Percentiles rank a stretch among this genome's conserved stretches.
These are phyloP conservation scores for Yamadazyma tumulicola DNA, from an alignment of 805 yeast species.

Conservation along the genomic window DNA sequence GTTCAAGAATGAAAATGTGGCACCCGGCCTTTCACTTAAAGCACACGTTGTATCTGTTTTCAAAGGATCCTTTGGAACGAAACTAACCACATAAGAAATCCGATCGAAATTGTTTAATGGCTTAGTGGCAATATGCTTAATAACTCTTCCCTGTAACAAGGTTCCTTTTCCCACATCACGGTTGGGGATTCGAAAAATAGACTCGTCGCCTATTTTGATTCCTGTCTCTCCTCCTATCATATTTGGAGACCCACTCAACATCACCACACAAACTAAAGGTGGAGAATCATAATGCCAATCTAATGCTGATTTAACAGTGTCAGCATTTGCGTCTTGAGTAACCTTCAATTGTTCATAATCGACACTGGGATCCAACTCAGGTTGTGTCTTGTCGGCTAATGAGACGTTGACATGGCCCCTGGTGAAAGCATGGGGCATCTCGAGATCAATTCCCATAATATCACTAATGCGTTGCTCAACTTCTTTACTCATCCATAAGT, in stretches of 20 bases:
- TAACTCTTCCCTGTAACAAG: slow-evolving; percentile 19
- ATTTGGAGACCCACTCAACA: slow-evolving; percentile 11
- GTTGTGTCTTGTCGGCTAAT: slow-evolving; percentile 7
- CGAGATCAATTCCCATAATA: slow-evolving; percentile 20
- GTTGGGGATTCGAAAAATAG: slow-evolving; percentile 13
- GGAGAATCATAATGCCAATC: slow-evolving; percentile 15
- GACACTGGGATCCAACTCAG: slow-evolving; percentile 6
- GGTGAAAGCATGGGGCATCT: slow-evolving; percentile 17
- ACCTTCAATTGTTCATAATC: slow-evolving; percentile 8
- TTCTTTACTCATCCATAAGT: slow-evolving; percentile 23
- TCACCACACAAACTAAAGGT: slow-evolving; percentile 11
- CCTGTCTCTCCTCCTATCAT: slow-evolving; percentile 16
- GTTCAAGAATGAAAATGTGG: slow-evolving; percentile 22
- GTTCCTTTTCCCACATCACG: slow-evolving; percentile 18
- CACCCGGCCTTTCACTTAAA: slow-evolving; percentile 39
- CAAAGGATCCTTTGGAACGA: slow-evolving; percentile 36
- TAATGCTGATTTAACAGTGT: slow-evolving; percentile 7
- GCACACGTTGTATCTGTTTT: slow-evolving; percentile 34
- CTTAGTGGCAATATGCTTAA: slow-evolving; percentile 20
- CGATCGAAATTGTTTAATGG: slow-evolving; percentile 32
- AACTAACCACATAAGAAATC: slow-evolving; percentile 41
- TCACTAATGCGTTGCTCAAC: slow-evolving; percentile 18
- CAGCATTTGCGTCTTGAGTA: slow-evolving; percentile 9
- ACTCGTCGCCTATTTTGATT: slow-evolving; percentile 13
- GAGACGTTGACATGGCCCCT: slow-evolving; percentile 22